A percentile compares a stretch with the other conserved stretches of the same genome.
Conservation (phyloP, 139 green algal genomes). For the Volvox reticuliferus region DNA sequence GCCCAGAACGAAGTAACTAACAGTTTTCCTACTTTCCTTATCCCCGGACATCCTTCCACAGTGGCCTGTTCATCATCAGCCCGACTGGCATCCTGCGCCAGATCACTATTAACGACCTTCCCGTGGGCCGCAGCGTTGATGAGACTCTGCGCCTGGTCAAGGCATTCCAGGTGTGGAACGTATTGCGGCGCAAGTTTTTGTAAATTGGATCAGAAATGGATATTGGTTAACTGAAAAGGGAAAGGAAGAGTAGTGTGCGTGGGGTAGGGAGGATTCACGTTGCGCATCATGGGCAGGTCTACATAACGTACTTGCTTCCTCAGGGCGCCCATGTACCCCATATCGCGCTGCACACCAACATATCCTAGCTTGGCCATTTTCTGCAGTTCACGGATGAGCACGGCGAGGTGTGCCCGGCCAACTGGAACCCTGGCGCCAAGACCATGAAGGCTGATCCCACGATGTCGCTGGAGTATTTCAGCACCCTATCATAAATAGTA, state of each 20-base stretch:
- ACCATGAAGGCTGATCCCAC: slow-evolving; percentile 85
- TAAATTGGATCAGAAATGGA: too few relatives aligned
- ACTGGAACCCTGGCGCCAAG: slow-evolving; percentile 82
- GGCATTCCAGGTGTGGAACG: slow-evolving; percentile 85
- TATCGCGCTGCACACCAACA: too few relatives aligned
- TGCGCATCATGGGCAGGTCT: too few relatives aligned
- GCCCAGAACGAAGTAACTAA: too few relatives aligned
- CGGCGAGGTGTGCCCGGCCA: slow-evolving; percentile 89
- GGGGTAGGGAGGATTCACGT: too few relatives aligned
- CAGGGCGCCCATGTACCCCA: too few relatives aligned
- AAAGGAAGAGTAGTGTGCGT: too few relatives aligned
- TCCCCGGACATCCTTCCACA: slow-evolving; percentile 3
- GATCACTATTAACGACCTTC: slow-evolving; percentile 97
- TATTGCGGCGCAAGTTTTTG: too few relatives aligned
- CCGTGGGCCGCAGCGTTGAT: slow-evolving; percentile 93
- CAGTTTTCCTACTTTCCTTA: too few relatives aligned
- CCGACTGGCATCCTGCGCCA: slow-evolving; percentile 95
- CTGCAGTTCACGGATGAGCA: slow-evolving; percentile 85
- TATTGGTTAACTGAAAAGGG: too few relatives aligned
- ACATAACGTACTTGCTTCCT: too few relatives aligned
- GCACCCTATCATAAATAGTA: slow-evolving; percentile 35
- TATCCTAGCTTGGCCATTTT: too few relatives aligned
- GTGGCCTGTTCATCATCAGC: slow-evolving; percentile 93
- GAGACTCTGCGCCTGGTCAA: slow-evolving; percentile 93
- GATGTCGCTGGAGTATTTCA: slow-evolving; percentile 76